A percentile compares a stretch with the other conserved stretches of the same genome.
phyloP scores from a whole-genome alignment of 1,284 basidiomycete species.

The Pterula multifida region DNA sequence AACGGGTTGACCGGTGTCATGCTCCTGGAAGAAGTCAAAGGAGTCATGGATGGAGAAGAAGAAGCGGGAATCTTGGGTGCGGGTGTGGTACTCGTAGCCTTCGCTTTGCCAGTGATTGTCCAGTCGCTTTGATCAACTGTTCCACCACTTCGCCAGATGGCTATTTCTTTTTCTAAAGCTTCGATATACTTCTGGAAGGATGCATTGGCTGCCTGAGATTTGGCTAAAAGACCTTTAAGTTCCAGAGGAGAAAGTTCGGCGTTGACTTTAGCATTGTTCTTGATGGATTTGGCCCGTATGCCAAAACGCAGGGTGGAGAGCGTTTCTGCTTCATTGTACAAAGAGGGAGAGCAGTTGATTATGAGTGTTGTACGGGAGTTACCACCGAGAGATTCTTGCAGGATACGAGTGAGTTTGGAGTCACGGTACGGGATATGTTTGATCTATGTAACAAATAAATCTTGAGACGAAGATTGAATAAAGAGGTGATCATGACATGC shows the following conservation, averaged over 20 bases:
- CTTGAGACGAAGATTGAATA: slow-evolving; percentile 7
- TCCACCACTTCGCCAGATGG: slow-evolving; percentile 84
- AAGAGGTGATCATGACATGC: slow-evolving; percentile 29
- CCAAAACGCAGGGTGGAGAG: slow-evolving; percentile 97
- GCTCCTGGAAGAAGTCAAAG: slow-evolving; percentile 44
- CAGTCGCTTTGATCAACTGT: slow-evolving; percentile 81
- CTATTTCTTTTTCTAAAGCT: slow-evolving; percentile 84
- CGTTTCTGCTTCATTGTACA: slow-evolving; percentile 95
- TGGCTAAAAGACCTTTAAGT: slow-evolving; percentile 85
- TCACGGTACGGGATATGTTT: slow-evolving; percentile 98
- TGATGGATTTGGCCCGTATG: slow-evolving; percentile 98
- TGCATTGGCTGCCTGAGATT: slow-evolving; percentile 80
- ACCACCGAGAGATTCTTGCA: slow-evolving; percentile 99
- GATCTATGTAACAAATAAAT: slow-evolving; percentile 39
- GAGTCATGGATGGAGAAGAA: slow-evolving; percentile 48
- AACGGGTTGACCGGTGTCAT: slow-evolving; percentile 76
- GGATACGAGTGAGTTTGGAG: slow-evolving; percentile 96
- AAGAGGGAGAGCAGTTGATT: slow-evolving; percentile 97
- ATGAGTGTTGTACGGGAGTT: slow-evolving; percentile 98
- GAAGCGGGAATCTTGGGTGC: slow-evolving; percentile 50
- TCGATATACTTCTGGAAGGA: slow-evolving; percentile 83
- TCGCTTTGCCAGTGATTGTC: slow-evolving; percentile 59
- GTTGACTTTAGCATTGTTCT: slow-evolving; percentile 98
- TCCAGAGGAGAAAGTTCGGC: slow-evolving; percentile 95
- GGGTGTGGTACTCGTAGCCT: slow-evolving; percentile 22